Evolutionary conservation across 2,329 filamentous ascomycete species (phyloP).

Genomic region (Claviceps sp.): DNA sequence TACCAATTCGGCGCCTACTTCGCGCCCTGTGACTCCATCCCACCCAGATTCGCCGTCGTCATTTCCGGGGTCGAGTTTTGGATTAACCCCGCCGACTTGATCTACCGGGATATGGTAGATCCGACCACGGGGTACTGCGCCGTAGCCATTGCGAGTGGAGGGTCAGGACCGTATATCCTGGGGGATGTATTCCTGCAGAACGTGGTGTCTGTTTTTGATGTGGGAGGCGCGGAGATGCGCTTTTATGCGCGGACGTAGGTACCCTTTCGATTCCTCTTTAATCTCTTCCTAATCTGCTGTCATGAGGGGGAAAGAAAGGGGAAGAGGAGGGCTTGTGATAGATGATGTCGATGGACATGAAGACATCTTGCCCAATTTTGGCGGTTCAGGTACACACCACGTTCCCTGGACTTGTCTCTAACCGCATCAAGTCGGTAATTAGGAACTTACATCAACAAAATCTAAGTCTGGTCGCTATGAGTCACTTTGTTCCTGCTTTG

Average conservation of each 20-base stretch:
- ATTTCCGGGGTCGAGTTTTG: constrained; percentile 30
- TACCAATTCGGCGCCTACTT: constrained; percentile 36
- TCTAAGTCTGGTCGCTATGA: too few relatives aligned
- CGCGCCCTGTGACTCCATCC: constrained; percentile 32
- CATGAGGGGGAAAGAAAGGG: not conserved
- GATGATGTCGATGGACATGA: not conserved
- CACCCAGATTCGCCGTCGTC: constrained; percentile 31
- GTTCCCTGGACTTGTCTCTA: not conserved
- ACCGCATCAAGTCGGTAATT: not conserved
- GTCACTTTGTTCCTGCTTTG: too few relatives aligned
- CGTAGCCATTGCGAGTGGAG: constrained; percentile 31
- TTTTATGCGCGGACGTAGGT: constrained; percentile 21
- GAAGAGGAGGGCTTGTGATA: not conserved
- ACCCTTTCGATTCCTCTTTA: too few relatives aligned
- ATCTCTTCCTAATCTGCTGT: not conserved
- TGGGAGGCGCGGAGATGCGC: constrained; percentile 31
- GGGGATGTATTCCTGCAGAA: constrained; percentile 38
- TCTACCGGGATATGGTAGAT: constrained; percentile 30
- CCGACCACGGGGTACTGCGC: constrained; percentile 34
- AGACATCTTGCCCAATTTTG: not conserved
- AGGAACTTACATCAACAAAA: too few relatives aligned
- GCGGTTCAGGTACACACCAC: not conserved
- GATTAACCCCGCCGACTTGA: constrained; percentile 34
- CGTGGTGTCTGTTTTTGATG: constrained; percentile 34
- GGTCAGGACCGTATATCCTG: constrained; percentile 32